Evolutionary conservation across 495 filamentous ascomycete species (phyloP), one percentile per base, ranked within the genome.

Genomic region (Xylaria cubensis): DNA sequence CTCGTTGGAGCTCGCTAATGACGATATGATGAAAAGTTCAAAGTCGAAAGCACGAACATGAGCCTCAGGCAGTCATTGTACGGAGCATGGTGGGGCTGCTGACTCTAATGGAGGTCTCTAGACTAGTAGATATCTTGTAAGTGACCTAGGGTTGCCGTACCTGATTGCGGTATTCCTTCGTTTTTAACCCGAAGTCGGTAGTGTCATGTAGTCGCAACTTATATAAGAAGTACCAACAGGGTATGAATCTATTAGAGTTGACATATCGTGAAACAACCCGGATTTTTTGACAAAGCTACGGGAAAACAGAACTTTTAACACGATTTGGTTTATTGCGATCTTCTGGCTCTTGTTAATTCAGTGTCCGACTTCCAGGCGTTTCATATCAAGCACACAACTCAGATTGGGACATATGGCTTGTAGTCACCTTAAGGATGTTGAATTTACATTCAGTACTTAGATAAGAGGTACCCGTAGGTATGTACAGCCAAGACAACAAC

Each of bases 1-100:
- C 67, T 62, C 56, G 51, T 44, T 39, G 56, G 56, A 69, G 41
- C 26, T 13, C 56, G 21, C 67, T 50, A 41, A 71, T 71, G 69
- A 51, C 69, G 69, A 55, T 71, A 55, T 56, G 67, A 61, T 69
- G 55, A 69, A 69, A 69, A 69, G 67, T 69, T 69, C 67, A 50
- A 46, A 59, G 53, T 5, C 15, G 6, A 29, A 19, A 48, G 50
- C 36, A 26, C 29, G 39, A 69, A 58, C 39, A 32, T 39, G 36
- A 71, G 69, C 44, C 48, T 70, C 56, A 63, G 58, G 42, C 58
- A 62, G 68, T 69, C 51, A 50, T 36, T 66, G 32, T 21, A 29
- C 17, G 51, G 55, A 36, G 46, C 46, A 36, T 63, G 69, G 69
- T 71, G 69, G 69, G 59, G 69, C 44, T n/a, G 15, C 46, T 41